Evolutionary conservation across 495 filamentous ascomycete species (phyloP).

Genomic region (Penicillium steckii): DNA sequence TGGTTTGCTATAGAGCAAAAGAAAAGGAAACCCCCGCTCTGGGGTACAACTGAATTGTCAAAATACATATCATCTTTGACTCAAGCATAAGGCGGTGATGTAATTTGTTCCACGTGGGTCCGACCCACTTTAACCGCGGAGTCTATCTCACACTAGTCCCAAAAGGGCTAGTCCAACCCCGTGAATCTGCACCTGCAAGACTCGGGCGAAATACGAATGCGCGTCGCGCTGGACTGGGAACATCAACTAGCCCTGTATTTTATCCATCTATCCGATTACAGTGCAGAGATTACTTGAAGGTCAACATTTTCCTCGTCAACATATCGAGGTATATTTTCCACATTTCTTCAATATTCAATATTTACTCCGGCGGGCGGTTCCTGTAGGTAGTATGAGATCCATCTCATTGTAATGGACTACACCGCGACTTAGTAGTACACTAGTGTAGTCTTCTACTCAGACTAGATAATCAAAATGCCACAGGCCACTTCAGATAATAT

Average conservation of each 20-base stretch:
- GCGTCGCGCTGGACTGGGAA: conserved; percentile 1
- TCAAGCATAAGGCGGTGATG: conserved; percentile 20
- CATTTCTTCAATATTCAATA: too few relatives aligned
- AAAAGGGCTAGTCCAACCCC: conserved; percentile 21
- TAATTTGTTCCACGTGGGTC: conserved; percentile 36
- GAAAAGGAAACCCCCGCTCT: not conserved
- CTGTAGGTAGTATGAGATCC: too few relatives aligned
- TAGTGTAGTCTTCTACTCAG: too few relatives aligned
- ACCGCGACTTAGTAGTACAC: too few relatives aligned
- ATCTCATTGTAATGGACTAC: too few relatives aligned
- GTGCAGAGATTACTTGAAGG: too few relatives aligned
- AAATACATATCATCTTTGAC: not conserved
- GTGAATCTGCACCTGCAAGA: conserved; percentile 27
- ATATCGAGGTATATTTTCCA: too few relatives aligned
- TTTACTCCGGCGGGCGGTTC: too few relatives aligned
- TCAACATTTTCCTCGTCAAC: too few relatives aligned
- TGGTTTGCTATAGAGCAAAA: not conserved
- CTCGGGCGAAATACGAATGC: conserved; percentile 14
- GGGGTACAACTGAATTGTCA: not conserved
- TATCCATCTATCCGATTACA: not conserved
- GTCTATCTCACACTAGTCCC: conserved; percentile 31
- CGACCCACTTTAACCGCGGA: conserved; percentile 31
- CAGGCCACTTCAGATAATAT: too few relatives aligned
- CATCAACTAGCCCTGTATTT: too few relatives aligned
- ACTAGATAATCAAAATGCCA: too few relatives aligned